A percentile compares a stretch with the other conserved stretches of the same genome.
Evolutionary conservation across 1,284 basidiomycete species (phyloP).

Genomic region (Pseudozyma hubeiensis): DNA sequence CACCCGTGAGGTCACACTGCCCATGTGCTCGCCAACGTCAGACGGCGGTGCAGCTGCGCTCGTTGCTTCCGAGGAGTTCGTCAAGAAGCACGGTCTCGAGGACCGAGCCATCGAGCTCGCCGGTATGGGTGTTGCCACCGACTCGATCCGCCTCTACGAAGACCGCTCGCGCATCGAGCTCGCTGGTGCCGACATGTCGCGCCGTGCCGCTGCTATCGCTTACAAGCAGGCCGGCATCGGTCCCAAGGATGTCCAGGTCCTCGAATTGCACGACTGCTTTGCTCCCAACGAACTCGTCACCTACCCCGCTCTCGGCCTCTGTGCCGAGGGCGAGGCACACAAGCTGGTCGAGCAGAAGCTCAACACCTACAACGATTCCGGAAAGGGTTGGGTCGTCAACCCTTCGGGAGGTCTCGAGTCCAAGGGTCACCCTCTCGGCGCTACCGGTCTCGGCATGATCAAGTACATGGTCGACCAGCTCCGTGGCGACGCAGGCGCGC

Average conservation of each 20-base stretch:
- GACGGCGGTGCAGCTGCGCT: slow-evolving; percentile 71
- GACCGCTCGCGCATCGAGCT: slow-evolving; percentile 63
- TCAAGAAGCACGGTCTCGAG: slow-evolving; percentile 79
- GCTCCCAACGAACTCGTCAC: slow-evolving; percentile 77
- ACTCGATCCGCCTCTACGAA: slow-evolving; percentile 60
- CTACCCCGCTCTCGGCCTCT: slow-evolving; percentile 84
- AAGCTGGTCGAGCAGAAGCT: slow-evolving; percentile 81
- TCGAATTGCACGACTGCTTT: slow-evolving; percentile 88
- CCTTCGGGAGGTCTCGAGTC: slow-evolving; percentile 85
- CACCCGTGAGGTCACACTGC: slow-evolving; percentile 80
- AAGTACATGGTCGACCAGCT: slow-evolving; percentile 81
- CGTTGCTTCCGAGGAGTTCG: slow-evolving; percentile 83
- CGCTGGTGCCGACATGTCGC: slow-evolving; percentile 74
- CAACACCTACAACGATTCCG: slow-evolving; percentile 77
- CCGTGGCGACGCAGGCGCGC: slow-evolving; percentile 64
- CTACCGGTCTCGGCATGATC: slow-evolving; percentile 86
- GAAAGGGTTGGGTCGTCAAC: slow-evolving; percentile 83
- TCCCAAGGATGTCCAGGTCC: slow-evolving; percentile 81
- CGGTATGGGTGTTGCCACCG: slow-evolving; percentile 62
- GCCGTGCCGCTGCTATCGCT: slow-evolving; percentile 77
- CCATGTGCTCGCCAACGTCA: slow-evolving; percentile 86
- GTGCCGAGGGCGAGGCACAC: slow-evolving; percentile 77
- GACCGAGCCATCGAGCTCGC: slow-evolving; percentile 82
- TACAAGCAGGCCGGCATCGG: slow-evolving; percentile 80
- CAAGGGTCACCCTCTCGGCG: slow-evolving; percentile 83